Base-by-base conservation (phyloP, 345 rosid species). In the Diplotaxis tenuifolia region DNA sequence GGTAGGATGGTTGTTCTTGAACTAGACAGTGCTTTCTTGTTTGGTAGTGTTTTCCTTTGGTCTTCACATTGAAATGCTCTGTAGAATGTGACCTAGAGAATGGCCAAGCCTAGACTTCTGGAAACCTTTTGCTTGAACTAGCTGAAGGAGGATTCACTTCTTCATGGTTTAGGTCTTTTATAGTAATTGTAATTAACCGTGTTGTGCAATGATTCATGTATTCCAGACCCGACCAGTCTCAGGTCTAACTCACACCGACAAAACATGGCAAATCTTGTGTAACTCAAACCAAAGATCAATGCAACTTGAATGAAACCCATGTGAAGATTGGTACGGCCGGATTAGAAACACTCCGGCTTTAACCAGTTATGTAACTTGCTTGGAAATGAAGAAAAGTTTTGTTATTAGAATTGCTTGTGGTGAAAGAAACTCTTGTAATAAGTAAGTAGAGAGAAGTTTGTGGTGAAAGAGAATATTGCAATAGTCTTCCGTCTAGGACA, bases 221-320 rank as follows among this genome's bases (percentile, higher is more conserved):
- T 77, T 66, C 29, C 50, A 19, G 76, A 77, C 25, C 72, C 75
- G 5, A 71, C 15, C 19, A 45, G 14, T 19, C 60, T 76, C 34
- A 86, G 74, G 56, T 89, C 94, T 20, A 94, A 85, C 62, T 84
- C 85, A 15, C 84, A 68, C 0, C 96, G 92, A 67, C 98, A n/a
- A 94, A 73, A 94, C 90, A 0, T 97, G 98, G 52, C 98, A 94
- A 12, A 95, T 88, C 68, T 88, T 89, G 73, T 91, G 91, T 4
- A 88, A 82, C 22, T 75, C 79, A 29, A 91, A 89, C 98, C 98
- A 94, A 25, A 85, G 88, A 74, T 94, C 98, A 49, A 94, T 86
- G 75, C 98, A 94, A 20, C 72, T 87, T 74, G 83, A 80, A 65
- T 91, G 98, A 53, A 91, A 91, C 18, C 83, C 89, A 75, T 94